phyloP scores from a whole-genome alignment of 2,329 filamentous ascomycete genomes.

The Alternaria atra region DNA sequence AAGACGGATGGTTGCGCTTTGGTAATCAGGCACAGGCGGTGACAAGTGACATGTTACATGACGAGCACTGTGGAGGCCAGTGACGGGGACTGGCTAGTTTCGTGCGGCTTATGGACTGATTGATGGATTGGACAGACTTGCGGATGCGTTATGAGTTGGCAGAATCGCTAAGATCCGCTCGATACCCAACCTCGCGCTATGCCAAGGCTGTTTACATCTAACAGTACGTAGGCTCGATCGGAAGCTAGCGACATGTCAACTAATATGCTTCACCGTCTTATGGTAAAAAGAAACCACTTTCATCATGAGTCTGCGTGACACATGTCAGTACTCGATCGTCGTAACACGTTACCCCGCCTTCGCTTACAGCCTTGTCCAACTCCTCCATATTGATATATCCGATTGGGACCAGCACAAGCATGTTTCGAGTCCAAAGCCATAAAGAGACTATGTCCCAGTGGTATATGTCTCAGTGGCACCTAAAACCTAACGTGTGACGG shows the following conservation, averaged over 20 bases:
- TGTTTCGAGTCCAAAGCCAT: not conserved
- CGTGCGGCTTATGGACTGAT: constrained; percentile 44
- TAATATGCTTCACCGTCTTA: constrained; percentile 6
- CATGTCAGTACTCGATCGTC: not conserved
- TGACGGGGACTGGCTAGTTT: constrained; percentile 42
- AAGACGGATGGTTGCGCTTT: constrained; percentile 32
- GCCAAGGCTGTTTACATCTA: constrained; percentile 17
- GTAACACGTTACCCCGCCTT: constrained; percentile 14
- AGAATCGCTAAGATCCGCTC: constrained; percentile 42
- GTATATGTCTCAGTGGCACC: not conserved
- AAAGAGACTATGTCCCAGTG: not conserved
- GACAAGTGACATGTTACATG: constrained; percentile 51
- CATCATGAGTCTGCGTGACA: constrained; percentile 4
- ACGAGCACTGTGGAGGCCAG: constrained; percentile 39
- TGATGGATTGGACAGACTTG: constrained; percentile 39
- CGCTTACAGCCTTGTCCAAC: constrained; percentile 8
- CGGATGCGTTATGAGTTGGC: constrained; percentile 51
- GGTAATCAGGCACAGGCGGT: constrained; percentile 46
- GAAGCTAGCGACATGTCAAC: not conserved
- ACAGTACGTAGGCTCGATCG: constrained; percentile 11
- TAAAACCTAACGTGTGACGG: not conserved
- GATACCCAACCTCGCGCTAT: constrained; percentile 23
- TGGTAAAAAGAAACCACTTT: not conserved
- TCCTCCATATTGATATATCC: constrained; percentile 5
- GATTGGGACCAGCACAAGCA: not conserved